Evolutionary conservation across 1,139 yeast species (phyloP), one percentile per base, ranked within the genome.

Genomic region (Groenewaldozyma sp.): DNA sequence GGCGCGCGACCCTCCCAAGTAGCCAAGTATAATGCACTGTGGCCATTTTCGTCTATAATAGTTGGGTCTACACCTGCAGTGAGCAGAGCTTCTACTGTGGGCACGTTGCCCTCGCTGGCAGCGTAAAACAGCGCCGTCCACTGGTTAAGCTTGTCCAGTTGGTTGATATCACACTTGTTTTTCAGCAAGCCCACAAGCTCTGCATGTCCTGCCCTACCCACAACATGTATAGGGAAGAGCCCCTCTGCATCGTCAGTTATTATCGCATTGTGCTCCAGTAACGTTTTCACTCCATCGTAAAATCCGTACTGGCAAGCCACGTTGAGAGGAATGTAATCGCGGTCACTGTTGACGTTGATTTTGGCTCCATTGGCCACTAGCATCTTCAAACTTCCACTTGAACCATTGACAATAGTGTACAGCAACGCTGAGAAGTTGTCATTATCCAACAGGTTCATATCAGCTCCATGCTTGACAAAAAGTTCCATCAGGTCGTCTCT

Each of bases 121-220:
- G 95, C 84, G 59, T 91, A 88, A 54, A 88, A 86, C 4, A 91
- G 70, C 0, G 97, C 95, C 0, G 96, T 79, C 97, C 97, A 91
- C 51, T 82, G 82, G 56, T 87, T 86, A 43, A 86, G 76, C 42
- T 84, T 82, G 61, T 91, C 97, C 10, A 78, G 58, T 44, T 75
- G 79, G 58, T 91, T 83, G 5, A 88, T 76, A 52, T 82, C 77
- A 1, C 93, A 86, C 48, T 79, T 71, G 20, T 73, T 65, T 5
- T 82, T 74, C 36, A 91, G 65, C 37, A 88, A 60, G 16, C 78
- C 74, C 14, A 88, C 77, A 31, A 88, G 66, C 39, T 76, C 66
- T 47, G 70, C 67, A 55, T 81, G 87, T 0, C 96, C 97, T 4
- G 83, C 78, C 40, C 94, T 73, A 0, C 96, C 87, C 16, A 79